Evolutionary conservation across 2,329 filamentous ascomycete species (phyloP), one percentile per base, ranked within the genome.

Genomic region (Colletotrichum sojae): DNA sequence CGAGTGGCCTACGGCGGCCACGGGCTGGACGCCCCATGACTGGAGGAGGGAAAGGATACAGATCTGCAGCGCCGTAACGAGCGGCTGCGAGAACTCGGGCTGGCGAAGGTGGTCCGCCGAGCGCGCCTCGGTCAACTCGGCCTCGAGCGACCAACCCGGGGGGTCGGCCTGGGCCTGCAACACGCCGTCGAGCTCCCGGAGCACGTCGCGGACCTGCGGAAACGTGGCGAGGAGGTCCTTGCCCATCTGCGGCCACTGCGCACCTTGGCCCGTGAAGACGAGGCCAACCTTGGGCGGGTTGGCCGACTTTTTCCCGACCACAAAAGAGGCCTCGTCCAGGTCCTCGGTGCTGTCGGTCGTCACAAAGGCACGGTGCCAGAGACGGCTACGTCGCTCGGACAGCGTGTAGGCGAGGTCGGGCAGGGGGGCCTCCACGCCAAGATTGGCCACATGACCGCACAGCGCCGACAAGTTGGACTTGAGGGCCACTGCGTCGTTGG

Each of bases 1-100:
- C 0, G 80, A 83, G 63, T 85, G 83, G 0, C 83, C 83, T 5
- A 83, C 76, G 0, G 81, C 79, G 2, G 75, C 77, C 9, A 69
- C 22, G 0, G 81, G 78, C 3, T 49, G 57, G 36, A 85, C 67
- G 0, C 77, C 75, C 62, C 74, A 76, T 0, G 70, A 63, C 1
- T 45, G 39, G 2, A 86, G 76, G 0, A 82, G 71, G 18, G 83
- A 77, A 1, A 84, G 76, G 1, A 87, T 71, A 0, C 73, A 81
- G 15, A 86, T 74, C 66, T 84, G 80, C 16, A 78, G 62, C 6
- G 74, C 74, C 5, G 79, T 81, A 60, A 76, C 80, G 3, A 78
- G 36, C 2, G 81, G 75, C 63, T 82, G 79, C n/a, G 73, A 72
- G 43, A 76, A 64, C n/a, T 72, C 67, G 16, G 72, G 58, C 15